A percentile compares a stretch with the other conserved stretches of the same genome.
These are phyloP conservation scores for Cynara cardunculus DNA, from an alignment of 129 eudicot genomes.

Conservation along the genomic window DNA sequence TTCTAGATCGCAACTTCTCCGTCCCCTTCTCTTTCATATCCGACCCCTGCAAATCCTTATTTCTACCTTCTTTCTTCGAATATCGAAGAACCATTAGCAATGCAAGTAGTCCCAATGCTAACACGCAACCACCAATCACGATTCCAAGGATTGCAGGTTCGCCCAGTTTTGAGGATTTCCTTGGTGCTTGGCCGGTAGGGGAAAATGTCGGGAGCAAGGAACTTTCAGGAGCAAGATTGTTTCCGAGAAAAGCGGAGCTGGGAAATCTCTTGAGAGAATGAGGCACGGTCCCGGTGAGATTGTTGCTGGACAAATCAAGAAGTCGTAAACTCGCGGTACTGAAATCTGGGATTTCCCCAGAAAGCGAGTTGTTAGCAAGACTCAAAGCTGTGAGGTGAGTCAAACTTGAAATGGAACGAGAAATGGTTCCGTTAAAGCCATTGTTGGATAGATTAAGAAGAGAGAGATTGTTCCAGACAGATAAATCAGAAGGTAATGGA, in stretches of 20 bases:
- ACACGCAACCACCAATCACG: conserved; percentile 51
- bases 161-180: conserved; percentile 52
- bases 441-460: conserved; percentile 64
- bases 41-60: conserved; percentile 7
- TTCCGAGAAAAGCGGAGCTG: conserved; percentile 59
- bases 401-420: conserved; percentile 69
- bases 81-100: conserved; percentile 35
- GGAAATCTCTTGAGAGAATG: conserved; percentile 63
- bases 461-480: conserved; percentile 65
- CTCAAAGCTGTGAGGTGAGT: conserved; percentile 61
- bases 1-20: conserved; percentile 35
- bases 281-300: conserved; percentile 68
- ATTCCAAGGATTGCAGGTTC: conserved; percentile 64
- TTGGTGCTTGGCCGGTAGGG: conserved; percentile 31
- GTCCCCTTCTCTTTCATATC: conserved; percentile 33
- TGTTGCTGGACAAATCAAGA: conserved; percentile 69
- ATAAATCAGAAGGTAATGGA: conserved; percentile 59
- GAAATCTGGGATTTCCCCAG: conserved; percentile 79
- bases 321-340: conserved; percentile 46
- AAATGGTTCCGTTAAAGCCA: conserved; percentile 61
- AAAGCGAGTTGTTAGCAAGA: conserved; percentile 77
- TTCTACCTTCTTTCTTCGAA: conserved; percentile 28
- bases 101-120: conserved; percentile 43
- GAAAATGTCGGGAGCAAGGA: conserved; percentile 34
- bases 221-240: conserved; percentile 33